Conservation (phyloP, 805 yeast species). For the Starmerella floricola region DNA sequence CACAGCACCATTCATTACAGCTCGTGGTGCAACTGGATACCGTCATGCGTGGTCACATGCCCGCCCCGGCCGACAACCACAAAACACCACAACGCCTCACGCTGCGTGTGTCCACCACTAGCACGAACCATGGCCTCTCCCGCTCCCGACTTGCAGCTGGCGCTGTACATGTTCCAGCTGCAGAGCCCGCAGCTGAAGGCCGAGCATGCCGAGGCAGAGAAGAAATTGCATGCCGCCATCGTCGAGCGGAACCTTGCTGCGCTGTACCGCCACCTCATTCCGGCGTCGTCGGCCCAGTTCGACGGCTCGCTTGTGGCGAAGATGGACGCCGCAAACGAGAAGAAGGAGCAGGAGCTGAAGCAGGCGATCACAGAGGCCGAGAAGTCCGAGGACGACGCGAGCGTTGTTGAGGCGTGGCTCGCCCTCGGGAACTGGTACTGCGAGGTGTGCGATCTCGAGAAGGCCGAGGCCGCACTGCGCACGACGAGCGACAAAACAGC, state of each 20-base stretch:
- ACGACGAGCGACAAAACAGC: constrained; percentile 71
- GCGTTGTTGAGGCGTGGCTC: constrained; percentile 61
- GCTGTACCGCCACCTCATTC: constrained; percentile 58
- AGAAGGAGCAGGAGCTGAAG: constrained; percentile 38
- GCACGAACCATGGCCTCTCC: too few species aligned
- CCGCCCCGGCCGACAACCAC: too few species aligned
- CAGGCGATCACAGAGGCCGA: constrained; percentile 42
- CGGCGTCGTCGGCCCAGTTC: constrained; percentile 37
- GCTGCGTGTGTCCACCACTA: too few species aligned
- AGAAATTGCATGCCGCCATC: constrained; percentile 43
- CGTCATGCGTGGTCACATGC: too few species aligned
- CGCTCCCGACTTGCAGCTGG: constrained; percentile 62
- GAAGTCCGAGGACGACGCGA: constrained; percentile 79
- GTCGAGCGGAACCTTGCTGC: constrained; percentile 62
- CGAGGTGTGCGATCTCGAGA: constrained; percentile 63
- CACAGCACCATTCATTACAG: too few species aligned
- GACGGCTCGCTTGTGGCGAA: constrained; percentile 47
- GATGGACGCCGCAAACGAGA: constrained; percentile 44
- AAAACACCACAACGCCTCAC: too few species aligned
- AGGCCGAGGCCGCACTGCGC: constrained; percentile 53
- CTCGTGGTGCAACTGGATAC: too few species aligned
- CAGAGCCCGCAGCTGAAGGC: constrained; percentile 31
- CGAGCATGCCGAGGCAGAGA: constrained; percentile 35
- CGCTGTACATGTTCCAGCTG: constrained; percentile 67
- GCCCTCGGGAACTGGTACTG: constrained; percentile 83